Conservation (phyloP, 2,329 filamentous ascomycete species). For the Penicillium psychrosexuale region DNA sequence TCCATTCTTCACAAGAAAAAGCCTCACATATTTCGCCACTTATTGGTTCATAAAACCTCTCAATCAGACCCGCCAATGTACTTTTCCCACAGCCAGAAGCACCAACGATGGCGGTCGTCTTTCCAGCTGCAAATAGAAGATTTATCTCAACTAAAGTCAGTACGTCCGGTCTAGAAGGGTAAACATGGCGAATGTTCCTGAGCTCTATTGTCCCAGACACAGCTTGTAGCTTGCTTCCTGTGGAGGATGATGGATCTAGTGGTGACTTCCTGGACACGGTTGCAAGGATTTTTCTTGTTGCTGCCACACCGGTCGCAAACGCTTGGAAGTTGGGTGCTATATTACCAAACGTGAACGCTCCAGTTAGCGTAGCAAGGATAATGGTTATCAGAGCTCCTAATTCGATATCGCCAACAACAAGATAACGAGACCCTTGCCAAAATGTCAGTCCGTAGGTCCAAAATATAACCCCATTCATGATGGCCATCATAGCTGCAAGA, state of each 20-base stretch:
- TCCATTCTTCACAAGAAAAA: not conserved
- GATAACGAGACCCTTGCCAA: not conserved
- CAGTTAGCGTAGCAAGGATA: not conserved
- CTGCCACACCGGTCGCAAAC: not conserved
- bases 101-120: conserved; percentile 4
- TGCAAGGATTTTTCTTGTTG: not conserved
- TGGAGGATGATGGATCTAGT: not conserved
- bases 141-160: not conserved
- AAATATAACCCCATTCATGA: not conserved
- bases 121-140: not conserved
- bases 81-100: conserved; percentile 11
- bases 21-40: conserved; percentile 47
- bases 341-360: not conserved
- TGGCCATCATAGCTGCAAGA: not conserved
- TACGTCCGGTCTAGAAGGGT: not conserved
- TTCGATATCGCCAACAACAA: not conserved
- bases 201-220: not conserved
- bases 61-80: conserved; percentile 6
- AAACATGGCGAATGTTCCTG: not conserved
- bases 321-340: not conserved
- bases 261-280: not conserved
- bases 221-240: not conserved
- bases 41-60: conserved; percentile 69
- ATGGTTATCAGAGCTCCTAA: not conserved
- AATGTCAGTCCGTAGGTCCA: not conserved